phyloP scores from a whole-genome alignment of 768 basidiomycete species.

The Amanita muscaria region DNA sequence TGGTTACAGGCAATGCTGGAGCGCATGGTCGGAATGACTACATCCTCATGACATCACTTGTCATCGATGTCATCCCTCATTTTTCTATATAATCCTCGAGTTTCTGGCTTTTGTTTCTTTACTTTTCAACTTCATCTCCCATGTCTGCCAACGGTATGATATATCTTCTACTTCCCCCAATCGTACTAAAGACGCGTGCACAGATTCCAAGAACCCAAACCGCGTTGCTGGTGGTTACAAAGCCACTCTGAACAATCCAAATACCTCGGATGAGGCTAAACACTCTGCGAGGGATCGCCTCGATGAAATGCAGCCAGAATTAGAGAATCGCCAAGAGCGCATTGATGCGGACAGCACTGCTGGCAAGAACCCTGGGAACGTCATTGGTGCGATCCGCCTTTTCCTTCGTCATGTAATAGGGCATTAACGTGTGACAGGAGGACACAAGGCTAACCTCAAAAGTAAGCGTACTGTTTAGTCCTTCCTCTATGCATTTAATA shows the following conservation, averaged over 20 bases:
- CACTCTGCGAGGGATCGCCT: conserved; percentile 36
- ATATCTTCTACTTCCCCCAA: not conserved
- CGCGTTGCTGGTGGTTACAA: conserved; percentile 41
- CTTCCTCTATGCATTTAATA: not conserved
- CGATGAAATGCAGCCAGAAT: conserved; percentile 21
- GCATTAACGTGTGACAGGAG: conserved; percentile 14
- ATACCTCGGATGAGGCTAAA: conserved; percentile 48
- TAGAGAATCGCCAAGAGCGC: conserved; percentile 1
- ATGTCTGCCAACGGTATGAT: not conserved
- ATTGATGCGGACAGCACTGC: not conserved
- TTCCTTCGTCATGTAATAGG: not conserved
- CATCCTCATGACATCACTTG: not conserved
- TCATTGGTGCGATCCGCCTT: not conserved
- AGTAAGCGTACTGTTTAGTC: conserved; percentile 14
- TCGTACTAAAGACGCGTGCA: no score
- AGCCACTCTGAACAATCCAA: conserved; percentile 49
- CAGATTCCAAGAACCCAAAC: conserved; percentile 12
- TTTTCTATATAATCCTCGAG: not conserved
- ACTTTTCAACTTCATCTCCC: not conserved
- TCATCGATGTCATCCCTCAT: not conserved
- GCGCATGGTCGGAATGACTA: conserved; percentile 48
- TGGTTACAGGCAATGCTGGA: conserved; percentile 40
- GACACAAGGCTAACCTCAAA: conserved; percentile 21
- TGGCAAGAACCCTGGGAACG: not conserved
- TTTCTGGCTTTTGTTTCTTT: no score